Evolutionary conservation across 140 eudicot species (phyloP).

Genomic region (Erigeron philadelphicus): DNA sequence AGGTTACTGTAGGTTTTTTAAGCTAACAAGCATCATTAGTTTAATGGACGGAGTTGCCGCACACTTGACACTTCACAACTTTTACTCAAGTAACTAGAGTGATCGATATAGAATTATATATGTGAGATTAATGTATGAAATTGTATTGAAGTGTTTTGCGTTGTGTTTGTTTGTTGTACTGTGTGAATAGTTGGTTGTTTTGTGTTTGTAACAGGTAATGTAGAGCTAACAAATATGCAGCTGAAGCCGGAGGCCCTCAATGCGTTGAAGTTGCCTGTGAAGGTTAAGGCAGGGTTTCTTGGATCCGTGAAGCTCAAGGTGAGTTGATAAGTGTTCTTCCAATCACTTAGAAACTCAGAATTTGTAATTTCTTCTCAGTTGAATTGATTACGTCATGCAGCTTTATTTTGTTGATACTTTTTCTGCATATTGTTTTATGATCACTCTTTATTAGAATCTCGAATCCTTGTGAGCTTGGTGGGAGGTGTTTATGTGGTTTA

Average conservation of each 20-base stretch:
- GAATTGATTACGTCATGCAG: not conserved
- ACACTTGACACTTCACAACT: too few species aligned
- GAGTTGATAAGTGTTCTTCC: slow-evolving; percentile 23
- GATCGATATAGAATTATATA: too few species aligned
- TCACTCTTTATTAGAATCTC: not conserved
- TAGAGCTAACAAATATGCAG: slow-evolving; percentile 93
- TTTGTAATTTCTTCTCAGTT: slow-evolving; percentile 3
- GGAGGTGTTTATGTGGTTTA: slow-evolving; percentile 9
- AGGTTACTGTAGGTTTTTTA: not conserved
- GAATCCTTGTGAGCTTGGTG: not conserved
- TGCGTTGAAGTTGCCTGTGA: slow-evolving; percentile 89
- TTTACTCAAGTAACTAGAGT: too few species aligned
- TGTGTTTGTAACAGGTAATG: slow-evolving; percentile 62
- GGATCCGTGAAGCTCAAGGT: slow-evolving; percentile 98
- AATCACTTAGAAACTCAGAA: not conserved
- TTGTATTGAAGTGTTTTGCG: slow-evolving; percentile 4
- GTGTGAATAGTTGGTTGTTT: slow-evolving; percentile 18
- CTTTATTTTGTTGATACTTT: not conserved
- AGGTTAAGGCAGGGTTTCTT: slow-evolving; percentile 97
- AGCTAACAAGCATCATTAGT: slow-evolving; percentile 11
- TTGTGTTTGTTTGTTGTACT: not conserved
- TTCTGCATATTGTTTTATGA: slow-evolving; percentile 12
- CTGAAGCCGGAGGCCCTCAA: slow-evolving; percentile 98
- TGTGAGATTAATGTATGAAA: not conserved
- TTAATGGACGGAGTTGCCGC: slow-evolving; percentile 1